Percentiles rank a stretch among this genome's conserved stretches.
phyloP scores from a whole-genome alignment of 2,329 filamentous ascomycete species.

The Arachnomyces sp. region DNA sequence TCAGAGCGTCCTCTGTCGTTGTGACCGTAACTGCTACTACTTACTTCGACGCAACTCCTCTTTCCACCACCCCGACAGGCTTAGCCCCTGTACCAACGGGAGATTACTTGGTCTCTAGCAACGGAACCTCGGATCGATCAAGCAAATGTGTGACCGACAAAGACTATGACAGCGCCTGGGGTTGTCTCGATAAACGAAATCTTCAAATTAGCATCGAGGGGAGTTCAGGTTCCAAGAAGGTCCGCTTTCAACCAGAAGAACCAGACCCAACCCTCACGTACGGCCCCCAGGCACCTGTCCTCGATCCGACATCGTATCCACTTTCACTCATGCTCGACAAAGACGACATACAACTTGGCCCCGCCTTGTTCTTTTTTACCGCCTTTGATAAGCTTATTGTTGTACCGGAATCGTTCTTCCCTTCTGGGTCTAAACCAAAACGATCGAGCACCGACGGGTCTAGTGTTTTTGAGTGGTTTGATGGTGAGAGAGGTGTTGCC shows the following conservation, averaged over 20 bases:
- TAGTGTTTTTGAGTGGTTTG: constrained; percentile 10
- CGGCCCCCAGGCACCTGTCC: constrained; percentile 53
- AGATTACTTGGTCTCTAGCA: constrained; percentile 41
- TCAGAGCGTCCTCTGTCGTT: constrained; percentile 24
- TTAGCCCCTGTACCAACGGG: constrained; percentile 45
- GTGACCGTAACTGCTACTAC: constrained; percentile 43
- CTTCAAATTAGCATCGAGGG: constrained; percentile 28
- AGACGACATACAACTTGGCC: constrained; percentile 49
- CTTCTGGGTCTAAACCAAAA: constrained; percentile 20
- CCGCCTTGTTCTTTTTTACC: constrained; percentile 57
- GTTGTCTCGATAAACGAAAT: constrained; percentile 34
- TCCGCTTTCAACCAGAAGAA: constrained; percentile 33
- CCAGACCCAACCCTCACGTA: constrained; percentile 44
- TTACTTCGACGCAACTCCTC: constrained; percentile 44
- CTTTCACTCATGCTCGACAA: constrained; percentile 52
- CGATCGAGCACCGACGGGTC: constrained; percentile 18
- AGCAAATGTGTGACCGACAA: constrained; percentile 42
- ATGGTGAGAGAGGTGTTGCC: constrained; percentile 31
- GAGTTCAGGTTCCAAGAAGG: constrained; percentile 19
- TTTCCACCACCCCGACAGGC: constrained; percentile 38
- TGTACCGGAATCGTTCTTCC: constrained; percentile 31
- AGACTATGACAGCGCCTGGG: constrained; percentile 44
- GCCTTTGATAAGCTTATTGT: constrained; percentile 60
- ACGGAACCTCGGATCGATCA: constrained; percentile 39
- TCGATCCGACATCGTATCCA: constrained; percentile 35